Conservation (phyloP, 441 rosid genomes). For the Pelargonium citronellum region DNA sequence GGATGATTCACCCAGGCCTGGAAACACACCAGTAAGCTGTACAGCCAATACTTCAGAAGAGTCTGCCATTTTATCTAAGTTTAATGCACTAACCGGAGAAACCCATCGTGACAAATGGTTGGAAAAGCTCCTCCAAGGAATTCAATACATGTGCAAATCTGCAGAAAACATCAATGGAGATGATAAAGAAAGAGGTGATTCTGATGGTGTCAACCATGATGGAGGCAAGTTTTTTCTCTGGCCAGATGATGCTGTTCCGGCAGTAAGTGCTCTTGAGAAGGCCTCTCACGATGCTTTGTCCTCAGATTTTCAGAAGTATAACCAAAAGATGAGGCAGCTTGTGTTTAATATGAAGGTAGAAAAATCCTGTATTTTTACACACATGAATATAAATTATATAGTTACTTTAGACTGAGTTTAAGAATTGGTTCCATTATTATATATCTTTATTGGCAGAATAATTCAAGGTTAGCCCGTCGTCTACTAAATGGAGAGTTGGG, state of each 20-base stretch:
- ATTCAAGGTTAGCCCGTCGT: conserved; percentile 55
- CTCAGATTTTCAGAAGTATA: conserved; percentile 77
- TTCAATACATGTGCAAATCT: conserved; percentile 53
- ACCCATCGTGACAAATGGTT: conserved; percentile 79
- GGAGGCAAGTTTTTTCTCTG: conserved; percentile 45
- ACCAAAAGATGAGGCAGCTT: conserved; percentile 77
- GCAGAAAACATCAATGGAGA: conserved; percentile 34
- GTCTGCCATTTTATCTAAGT: conserved; percentile 46
- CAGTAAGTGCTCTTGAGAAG: conserved; percentile 74
- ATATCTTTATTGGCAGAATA: conserved; percentile 40
- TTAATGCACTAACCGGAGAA: conserved; percentile 64
- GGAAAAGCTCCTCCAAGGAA: conserved; percentile 74
- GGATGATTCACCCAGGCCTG: conserved; percentile 48
- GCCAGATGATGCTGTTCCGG: conserved; percentile 87
- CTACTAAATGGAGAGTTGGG: conserved; percentile 74
- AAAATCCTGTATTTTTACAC: conserved; percentile 11
- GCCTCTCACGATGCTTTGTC: conserved; percentile 66
- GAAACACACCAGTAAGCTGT: conserved; percentile 84
- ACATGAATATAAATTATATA: background rate
- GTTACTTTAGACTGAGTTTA: background rate
- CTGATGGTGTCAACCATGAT: conserved; percentile 30
- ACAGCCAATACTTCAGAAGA: conserved; percentile 47
- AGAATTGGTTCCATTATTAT: conserved; percentile 6
- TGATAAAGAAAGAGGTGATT: conserved; percentile 35
- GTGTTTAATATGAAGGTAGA: conserved; percentile 81